These are phyloP conservation scores for Talaromyces ruber DNA, from an alignment of 495 filamentous ascomycete genomes.

Conservation along the genomic window DNA sequence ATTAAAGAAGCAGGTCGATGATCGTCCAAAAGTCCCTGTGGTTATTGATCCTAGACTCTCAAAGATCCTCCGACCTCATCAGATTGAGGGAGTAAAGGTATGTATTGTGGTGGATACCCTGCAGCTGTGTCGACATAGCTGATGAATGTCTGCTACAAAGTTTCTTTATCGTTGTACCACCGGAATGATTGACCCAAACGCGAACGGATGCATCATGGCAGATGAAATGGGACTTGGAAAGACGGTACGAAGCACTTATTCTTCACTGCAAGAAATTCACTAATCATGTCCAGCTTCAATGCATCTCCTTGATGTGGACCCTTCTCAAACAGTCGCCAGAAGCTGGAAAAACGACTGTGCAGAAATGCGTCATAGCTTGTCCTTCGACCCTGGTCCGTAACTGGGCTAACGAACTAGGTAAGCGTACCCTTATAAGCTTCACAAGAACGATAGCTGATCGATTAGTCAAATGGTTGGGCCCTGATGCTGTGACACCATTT, in stretches of 20 bases:
- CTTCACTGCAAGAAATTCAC: conserved; percentile 10
- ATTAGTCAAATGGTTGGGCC: conserved; percentile 85
- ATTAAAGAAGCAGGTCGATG: conserved; percentile 79
- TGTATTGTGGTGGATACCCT: not conserved
- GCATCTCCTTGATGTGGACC: conserved; percentile 86
- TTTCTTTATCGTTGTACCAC: conserved; percentile 94
- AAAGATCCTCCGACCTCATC: conserved; percentile 92
- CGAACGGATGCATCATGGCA: conserved; percentile 98
- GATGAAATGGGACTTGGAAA: conserved; percentile 99
- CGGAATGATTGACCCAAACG: conserved; percentile 85
- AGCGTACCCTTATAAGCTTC: conserved; percentile 2
- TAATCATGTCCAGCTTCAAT: conserved; percentile 51
- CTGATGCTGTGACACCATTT: conserved; percentile 86
- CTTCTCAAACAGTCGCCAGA: conserved; percentile 92
- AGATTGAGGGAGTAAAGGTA: conserved; percentile 93
- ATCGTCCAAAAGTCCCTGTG: conserved; percentile 81
- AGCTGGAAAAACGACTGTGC: conserved; percentile 84
- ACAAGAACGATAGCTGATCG: not conserved
- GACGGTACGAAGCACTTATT: conserved; percentile 46
- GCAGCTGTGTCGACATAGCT: not conserved
- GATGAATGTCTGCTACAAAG: conserved; percentile 15
- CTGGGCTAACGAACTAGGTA: conserved; percentile 85
- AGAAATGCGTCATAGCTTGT: conserved; percentile 98
- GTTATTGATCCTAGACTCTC: conserved; percentile 90
- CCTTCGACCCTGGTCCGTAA: conserved; percentile 94